These are phyloP conservation scores for Colletotrichum siamense DNA, from an alignment of 2,329 filamentous ascomycete species.

Conservation along the genomic window DNA sequence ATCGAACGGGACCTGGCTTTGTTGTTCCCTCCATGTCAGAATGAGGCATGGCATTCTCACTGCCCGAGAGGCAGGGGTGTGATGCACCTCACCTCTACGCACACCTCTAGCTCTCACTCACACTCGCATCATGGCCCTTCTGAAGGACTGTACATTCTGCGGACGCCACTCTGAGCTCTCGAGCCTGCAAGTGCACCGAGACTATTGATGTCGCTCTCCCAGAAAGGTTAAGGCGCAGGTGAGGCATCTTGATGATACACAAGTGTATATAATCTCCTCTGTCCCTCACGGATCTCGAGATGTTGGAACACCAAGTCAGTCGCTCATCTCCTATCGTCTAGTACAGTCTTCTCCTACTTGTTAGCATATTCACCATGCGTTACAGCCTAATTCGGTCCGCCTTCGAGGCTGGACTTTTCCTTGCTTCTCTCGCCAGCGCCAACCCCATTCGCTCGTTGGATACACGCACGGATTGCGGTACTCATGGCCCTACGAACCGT, in stretches of 20 bases:
- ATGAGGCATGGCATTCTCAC: not conserved
- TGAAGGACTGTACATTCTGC: not conserved
- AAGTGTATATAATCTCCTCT: conserved; percentile 13
- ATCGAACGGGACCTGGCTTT: not conserved
- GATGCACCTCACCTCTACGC: conserved; percentile 5
- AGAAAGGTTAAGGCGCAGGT: not conserved
- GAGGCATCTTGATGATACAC: not conserved
- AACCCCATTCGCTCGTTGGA: conserved; percentile 10
- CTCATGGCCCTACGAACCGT: conserved; percentile 33
- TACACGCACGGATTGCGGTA: conserved; percentile 26
- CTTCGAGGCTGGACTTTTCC: conserved; percentile 5
- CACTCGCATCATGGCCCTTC: conserved; percentile 1
- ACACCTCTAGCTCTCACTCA: conserved; percentile 13
- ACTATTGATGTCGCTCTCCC: conserved; percentile 8
- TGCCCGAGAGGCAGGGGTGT: not conserved
- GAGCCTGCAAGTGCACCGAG: conserved; percentile 3
- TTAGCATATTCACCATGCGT: not conserved
- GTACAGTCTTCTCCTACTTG: not conserved
- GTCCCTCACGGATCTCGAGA: not conserved
- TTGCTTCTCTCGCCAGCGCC: conserved; percentile 1
- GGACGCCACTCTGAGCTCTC: not conserved
- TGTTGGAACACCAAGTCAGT: not conserved
- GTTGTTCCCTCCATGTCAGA: conserved; percentile 21
- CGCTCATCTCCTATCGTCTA: conserved; percentile 8
- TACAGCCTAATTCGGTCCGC: not conserved